These are phyloP conservation scores for Neurospora sp. DNA, from an alignment of 495 filamentous ascomycete species.

Conservation along the genomic window DNA sequence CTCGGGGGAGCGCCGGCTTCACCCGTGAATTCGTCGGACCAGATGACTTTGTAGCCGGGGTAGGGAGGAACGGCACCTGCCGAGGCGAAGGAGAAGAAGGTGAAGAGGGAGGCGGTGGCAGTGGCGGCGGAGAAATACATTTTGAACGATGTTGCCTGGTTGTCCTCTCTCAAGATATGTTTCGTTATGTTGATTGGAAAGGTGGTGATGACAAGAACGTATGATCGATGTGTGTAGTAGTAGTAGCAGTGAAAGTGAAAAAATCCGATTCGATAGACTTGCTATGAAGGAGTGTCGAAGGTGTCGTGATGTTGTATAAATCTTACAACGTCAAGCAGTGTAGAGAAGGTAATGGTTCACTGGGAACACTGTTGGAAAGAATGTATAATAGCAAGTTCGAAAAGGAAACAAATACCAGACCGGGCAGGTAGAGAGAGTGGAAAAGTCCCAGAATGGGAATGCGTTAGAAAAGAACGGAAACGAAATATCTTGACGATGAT, in stretches of 20 bases:
- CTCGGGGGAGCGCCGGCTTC: conserved; percentile 11
- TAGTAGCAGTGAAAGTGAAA: not conserved
- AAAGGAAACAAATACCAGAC: not conserved
- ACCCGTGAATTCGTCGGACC: conserved; percentile 20
- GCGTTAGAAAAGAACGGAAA: not conserved
- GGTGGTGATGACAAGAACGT: not conserved
- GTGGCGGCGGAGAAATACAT: not conserved
- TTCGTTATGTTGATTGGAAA: not conserved
- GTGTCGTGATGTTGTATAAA: not conserved
- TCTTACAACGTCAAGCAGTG: not conserved
- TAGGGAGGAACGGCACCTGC: conserved; percentile 12
- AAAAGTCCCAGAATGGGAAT: not conserved
- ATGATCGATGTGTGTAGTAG: not conserved
- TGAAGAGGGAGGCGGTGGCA: conserved; percentile 6
- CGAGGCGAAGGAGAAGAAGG: conserved; percentile 16
- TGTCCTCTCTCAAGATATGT: not conserved
- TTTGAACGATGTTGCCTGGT: not conserved
- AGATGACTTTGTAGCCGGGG: conserved; percentile 17
- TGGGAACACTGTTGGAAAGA: not conserved
- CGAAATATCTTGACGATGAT: not conserved
- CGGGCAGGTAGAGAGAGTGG: not conserved
- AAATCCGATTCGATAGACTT: not conserved
- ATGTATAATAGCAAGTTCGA: not conserved
- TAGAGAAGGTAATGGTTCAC: not conserved
- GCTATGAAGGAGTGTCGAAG: not conserved